Percentiles rank a stretch among this genome's conserved stretches.
phyloP scores from a whole-genome alignment of 108 stramenopile species.

The Mayamaea pseudoterrestris region DNA sequence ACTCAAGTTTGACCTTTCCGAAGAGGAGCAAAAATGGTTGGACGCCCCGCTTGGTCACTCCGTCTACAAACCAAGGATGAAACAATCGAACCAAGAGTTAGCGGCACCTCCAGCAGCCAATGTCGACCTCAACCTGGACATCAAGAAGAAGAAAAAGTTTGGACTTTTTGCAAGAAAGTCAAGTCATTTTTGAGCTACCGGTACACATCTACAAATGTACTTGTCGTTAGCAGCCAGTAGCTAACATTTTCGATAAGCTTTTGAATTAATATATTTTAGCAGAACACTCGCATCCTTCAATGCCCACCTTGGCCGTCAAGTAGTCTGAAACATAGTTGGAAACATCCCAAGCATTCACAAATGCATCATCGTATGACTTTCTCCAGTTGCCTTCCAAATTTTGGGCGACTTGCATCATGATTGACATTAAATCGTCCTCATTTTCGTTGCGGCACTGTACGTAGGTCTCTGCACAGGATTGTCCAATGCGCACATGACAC shows the following conservation, averaged over 20 bases:
- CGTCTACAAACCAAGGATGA: too few relatives aligned
- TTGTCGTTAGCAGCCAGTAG: background rate
- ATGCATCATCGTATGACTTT: slow-evolving; percentile 69
- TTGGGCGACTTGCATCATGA: slow-evolving; percentile 62
- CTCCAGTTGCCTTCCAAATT: slow-evolving; percentile 53
- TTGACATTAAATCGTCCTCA: slow-evolving; percentile 45
- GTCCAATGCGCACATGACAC: slow-evolving; percentile 59
- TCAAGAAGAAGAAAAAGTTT: background rate
- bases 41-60: slow-evolving; percentile 42
- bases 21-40: slow-evolving; percentile 27
- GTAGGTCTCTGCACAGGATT: slow-evolving; percentile 49
- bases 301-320: slow-evolving; percentile 41
- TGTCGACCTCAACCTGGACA: background rate
- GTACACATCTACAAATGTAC: background rate
- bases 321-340: slow-evolving; percentile 78
- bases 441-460: slow-evolving; percentile 36
- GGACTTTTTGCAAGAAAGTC: slow-evolving; percentile 3
- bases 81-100: background rate
- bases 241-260: background rate
- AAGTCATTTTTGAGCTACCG: background rate
- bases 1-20: slow-evolving; percentile 12
- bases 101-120: background rate
- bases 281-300: slow-evolving; percentile 67
- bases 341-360: slow-evolving; percentile 78
- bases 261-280: slow-evolving; percentile 31